Base-by-base conservation (phyloP, 108 stramenopile genomes). In the Fragilaria radians region DNA sequence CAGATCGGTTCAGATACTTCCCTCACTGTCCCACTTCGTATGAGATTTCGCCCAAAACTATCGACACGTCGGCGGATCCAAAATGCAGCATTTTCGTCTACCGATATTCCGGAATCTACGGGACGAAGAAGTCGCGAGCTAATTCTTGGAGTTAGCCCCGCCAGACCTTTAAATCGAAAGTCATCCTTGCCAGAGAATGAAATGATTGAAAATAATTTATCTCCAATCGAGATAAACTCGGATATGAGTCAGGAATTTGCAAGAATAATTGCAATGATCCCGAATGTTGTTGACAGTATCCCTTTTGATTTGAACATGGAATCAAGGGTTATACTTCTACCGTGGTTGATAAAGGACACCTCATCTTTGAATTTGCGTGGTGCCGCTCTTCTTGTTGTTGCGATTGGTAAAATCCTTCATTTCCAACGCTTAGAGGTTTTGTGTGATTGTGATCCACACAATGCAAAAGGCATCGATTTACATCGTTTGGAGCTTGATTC, bases 241-340 rank as follows among this genome's bases (percentile, higher is more conserved):
- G n/a, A n/a, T n/a, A 62, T 59, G 54, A 83, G 82, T 48, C 83
- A 88, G 53, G 86, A 82, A 42, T 85, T 88, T 66, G 79, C 83
- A 7, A 64, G 86, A 7, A 66, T 88, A 29, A 63, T 88, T 52
- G 86, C 73, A 5, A 66, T 81, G 31, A 64, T 82, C 31, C 55
- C 66, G 14, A 65, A 79, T 30, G 72, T 67, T 26, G 30, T 79
- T 26, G 24, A 31, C 19, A 42, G 54, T 21, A 49, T 65, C 26
- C 42, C 71, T 55, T 18, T 68, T 46, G 48, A 45, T 45, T 14
- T 3, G 25, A 28, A n/a, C 52, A 4, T 18, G 26, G 18, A 24
- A 51, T 7, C 19, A 51, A 19, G 50, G 14, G 14, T 7, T 28
- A 28, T 11, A 45, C 18, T 53, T 27, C 3, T 28, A 53, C 1